These are phyloP conservation scores for Tubosaeta brunneosetosa DNA, from an alignment of 768 basidiomycete genomes.

Conservation along the genomic window DNA sequence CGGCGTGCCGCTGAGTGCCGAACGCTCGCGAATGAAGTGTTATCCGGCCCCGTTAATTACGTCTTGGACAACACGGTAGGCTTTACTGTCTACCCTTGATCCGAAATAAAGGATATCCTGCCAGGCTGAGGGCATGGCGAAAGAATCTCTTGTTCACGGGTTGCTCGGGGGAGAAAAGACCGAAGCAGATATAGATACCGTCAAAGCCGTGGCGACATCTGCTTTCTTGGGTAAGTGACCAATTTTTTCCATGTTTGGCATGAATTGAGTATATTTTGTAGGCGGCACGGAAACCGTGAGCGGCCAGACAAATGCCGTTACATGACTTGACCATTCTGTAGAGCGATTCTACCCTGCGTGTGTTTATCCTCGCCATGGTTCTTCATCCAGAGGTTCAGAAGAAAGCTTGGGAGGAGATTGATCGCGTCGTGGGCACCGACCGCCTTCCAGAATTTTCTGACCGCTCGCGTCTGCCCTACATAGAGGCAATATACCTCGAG, in stretches of 20 bases:
- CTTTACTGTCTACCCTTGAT: not conserved
- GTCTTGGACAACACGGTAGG: constrained; percentile 23
- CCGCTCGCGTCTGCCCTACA: constrained; percentile 26
- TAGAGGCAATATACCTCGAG: constrained; percentile 31
- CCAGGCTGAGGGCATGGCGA: constrained; percentile 19
- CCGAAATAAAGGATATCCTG: not conserved
- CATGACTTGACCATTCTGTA: constrained; percentile 2
- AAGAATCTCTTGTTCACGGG: constrained; percentile 18
- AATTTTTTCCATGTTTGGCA: not conserved
- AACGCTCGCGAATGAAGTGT: constrained; percentile 19
- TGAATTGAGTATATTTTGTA: constrained; percentile 1
- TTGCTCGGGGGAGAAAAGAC: constrained; percentile 6
- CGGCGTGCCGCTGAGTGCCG: constrained; percentile 13
- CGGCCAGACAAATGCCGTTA: not conserved
- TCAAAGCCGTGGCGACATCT: constrained; percentile 23
- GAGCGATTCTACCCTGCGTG: constrained; percentile 11
- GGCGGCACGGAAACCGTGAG: constrained; percentile 28
- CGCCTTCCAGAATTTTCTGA: constrained; percentile 29
- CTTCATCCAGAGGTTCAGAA: constrained; percentile 29
- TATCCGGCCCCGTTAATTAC: constrained; percentile 17
- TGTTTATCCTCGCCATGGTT: constrained; percentile 34
- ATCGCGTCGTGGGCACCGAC: constrained; percentile 26
- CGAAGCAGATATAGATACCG: constrained; percentile 2
- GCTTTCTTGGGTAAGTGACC: constrained; percentile 20
- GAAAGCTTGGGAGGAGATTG: constrained; percentile 31